These are phyloP conservation scores for Musa troglodytarum DNA, from an alignment of 176 grass and related monocot species.

Conservation along the genomic window DNA sequence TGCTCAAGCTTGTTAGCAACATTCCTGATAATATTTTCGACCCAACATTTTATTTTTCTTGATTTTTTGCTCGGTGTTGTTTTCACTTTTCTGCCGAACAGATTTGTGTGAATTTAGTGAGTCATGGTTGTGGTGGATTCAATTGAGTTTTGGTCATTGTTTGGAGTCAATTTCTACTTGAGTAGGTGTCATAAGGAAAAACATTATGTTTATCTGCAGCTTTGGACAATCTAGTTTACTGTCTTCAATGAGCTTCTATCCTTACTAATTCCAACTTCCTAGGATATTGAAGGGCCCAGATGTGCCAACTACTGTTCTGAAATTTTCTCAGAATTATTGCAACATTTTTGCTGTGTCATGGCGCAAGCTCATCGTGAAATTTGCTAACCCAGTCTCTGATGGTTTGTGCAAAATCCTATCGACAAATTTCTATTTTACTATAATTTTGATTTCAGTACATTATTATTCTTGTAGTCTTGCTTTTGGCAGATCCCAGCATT, in stretches of 20 bases:
- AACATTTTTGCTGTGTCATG: slow-evolving; percentile 70
- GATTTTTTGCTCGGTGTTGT: neutral
- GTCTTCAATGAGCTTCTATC: neutral
- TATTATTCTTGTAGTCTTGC: slow-evolving; percentile 7
- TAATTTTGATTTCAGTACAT: slow-evolving; percentile 8
- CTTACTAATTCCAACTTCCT: slow-evolving; percentile 30
- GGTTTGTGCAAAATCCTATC: slow-evolving; percentile 33
- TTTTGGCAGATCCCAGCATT: slow-evolving; percentile 39
- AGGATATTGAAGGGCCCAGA: slow-evolving; percentile 55
- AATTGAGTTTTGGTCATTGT: neutral
- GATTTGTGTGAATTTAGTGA: neutral
- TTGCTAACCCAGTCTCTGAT: slow-evolving; percentile 30
- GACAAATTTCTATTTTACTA: slow-evolving; percentile 13
- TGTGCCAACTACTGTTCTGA: slow-evolving; percentile 40
- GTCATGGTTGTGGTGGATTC: neutral
- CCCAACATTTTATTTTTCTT: neutral
- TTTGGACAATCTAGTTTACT: too few species aligned
- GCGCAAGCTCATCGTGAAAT: slow-evolving; percentile 45
- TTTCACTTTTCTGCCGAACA: neutral
- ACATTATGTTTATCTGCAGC: too few species aligned
- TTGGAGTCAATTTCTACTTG: neutral
- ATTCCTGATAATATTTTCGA: neutral
- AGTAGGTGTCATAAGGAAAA: too few species aligned
- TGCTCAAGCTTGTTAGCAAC: neutral
- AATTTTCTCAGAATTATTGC: slow-evolving; percentile 48